Conservation (phyloP, 2,329 filamentous ascomycete species). For the Aspergillus melleus region DNA sequence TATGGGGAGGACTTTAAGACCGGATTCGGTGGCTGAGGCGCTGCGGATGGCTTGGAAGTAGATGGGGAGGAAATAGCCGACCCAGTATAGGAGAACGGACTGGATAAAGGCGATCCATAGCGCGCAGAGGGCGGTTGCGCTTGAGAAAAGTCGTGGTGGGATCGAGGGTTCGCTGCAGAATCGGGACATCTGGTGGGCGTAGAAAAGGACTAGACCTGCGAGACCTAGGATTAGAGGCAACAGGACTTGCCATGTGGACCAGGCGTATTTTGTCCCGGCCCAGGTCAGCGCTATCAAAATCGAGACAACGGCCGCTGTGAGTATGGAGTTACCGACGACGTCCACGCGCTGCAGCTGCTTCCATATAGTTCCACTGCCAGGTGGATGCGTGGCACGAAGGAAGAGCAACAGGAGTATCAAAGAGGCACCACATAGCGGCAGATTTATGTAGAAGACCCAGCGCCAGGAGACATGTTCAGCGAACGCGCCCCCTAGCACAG, state of each 20-base stretch:
- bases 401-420: constrained; percentile 26
- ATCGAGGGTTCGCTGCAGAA: constrained; percentile 46
- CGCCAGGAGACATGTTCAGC: constrained; percentile 25
- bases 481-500: constrained; percentile 39
- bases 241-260: constrained; percentile 30
- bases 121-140: constrained; percentile 33
- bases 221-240: constrained; percentile 30
- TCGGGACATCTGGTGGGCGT: constrained; percentile 16
- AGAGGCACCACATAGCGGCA: constrained; percentile 25
- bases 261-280: constrained; percentile 31
- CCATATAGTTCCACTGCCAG: not conserved
- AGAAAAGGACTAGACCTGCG: constrained; percentile 23
- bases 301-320: constrained; percentile 27
- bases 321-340: constrained; percentile 29
- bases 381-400: constrained; percentile 17
- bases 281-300: constrained; percentile 34
- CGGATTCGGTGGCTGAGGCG: constrained; percentile 33
- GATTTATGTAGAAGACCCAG: constrained; percentile 36
- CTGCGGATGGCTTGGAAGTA: constrained; percentile 48
- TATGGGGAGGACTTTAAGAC: constrained; percentile 31
- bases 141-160: constrained; percentile 46
- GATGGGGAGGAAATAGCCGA: constrained; percentile 42
- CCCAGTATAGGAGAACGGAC: constrained; percentile 13
- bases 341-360: constrained; percentile 25
- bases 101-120: constrained; percentile 17